Percentiles rank a stretch among this genome's conserved stretches.
Evolutionary conservation across 2,329 filamentous ascomycete genomes (phyloP).

Genomic region (Aspergillus sergii): DNA sequence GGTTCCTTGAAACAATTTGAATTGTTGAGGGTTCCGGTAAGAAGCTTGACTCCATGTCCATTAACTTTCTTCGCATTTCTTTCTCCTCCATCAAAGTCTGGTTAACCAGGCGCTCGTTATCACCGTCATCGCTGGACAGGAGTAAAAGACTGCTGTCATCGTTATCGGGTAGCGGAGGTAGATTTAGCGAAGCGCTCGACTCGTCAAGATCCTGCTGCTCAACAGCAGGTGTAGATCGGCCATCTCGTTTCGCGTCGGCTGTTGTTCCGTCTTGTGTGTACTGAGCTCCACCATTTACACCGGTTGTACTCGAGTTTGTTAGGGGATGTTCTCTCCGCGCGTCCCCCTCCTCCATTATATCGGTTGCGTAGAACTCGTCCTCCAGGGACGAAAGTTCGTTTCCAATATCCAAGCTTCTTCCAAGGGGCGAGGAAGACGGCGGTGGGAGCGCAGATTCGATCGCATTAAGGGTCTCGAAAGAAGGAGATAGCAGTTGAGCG

Average conservation of each 20-base stretch:
- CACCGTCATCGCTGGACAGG: constrained; percentile 35
- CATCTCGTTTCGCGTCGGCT: constrained; percentile 18
- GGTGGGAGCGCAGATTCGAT: constrained; percentile 23
- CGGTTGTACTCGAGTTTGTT: constrained; percentile 24
- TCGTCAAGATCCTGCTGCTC: constrained; percentile 30
- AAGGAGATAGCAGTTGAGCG: constrained; percentile 16
- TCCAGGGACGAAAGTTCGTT: constrained; percentile 33
- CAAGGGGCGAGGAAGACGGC: constrained; percentile 29
- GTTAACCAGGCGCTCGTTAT: constrained; percentile 38
- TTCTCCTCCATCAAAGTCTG: constrained; percentile 55
- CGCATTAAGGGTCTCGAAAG: constrained; percentile 25
- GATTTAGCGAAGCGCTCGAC: constrained; percentile 24
- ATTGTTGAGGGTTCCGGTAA: constrained; percentile 57
- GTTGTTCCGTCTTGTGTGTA: constrained; percentile 21
- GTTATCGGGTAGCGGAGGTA: constrained; percentile 36
- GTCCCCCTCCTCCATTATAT: constrained; percentile 33
- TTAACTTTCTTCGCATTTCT: constrained; percentile 61
- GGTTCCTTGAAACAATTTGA: constrained; percentile 33
- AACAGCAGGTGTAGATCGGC: constrained; percentile 20
- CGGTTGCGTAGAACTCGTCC: constrained; percentile 30
- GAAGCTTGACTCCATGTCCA: constrained; percentile 67
- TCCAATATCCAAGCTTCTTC: constrained; percentile 39
- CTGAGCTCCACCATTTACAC: constrained; percentile 17
- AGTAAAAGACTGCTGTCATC: constrained; percentile 38
- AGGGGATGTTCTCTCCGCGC: constrained; percentile 27